Evolutionary conservation across 2,329 filamentous ascomycete species (phyloP).

Genomic region (Diaporthe sp.): DNA sequence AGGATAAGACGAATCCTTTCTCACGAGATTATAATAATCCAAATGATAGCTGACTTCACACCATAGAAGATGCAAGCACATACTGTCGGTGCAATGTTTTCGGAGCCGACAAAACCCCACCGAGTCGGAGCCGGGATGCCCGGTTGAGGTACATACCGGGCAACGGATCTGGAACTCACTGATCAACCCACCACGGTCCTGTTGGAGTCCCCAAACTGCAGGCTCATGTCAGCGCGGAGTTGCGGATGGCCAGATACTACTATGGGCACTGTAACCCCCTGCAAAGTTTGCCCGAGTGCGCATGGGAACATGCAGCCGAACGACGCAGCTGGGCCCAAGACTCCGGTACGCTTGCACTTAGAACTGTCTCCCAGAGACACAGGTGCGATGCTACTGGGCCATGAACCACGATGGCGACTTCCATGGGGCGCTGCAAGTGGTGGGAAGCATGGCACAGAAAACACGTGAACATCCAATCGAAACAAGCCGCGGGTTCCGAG

Average conservation of each 20-base stretch:
- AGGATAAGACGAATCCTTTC: too few species aligned
- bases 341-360: not conserved
- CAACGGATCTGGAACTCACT: not conserved
- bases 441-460: not conserved
- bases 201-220: not conserved
- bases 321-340: not conserved
- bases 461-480: not conserved
- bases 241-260: not conserved
- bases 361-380: not conserved
- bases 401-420: not conserved
- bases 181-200: not conserved
- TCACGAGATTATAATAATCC: not conserved
- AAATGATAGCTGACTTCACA: not conserved
- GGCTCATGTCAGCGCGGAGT: not conserved
- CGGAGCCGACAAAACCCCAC: conserved; percentile 11
- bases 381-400: too few species aligned
- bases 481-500: conserved; percentile 20
- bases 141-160: too few species aligned
- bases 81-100: not conserved
- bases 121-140: not conserved
- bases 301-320: not conserved
- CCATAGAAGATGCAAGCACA: not conserved
- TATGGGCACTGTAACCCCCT: not conserved
- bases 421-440: not conserved
- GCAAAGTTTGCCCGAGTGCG: not conserved